phyloP scores from a whole-genome alignment of 192 early-diverging fungal species.

The Tieghemiomyces parasiticus region DNA sequence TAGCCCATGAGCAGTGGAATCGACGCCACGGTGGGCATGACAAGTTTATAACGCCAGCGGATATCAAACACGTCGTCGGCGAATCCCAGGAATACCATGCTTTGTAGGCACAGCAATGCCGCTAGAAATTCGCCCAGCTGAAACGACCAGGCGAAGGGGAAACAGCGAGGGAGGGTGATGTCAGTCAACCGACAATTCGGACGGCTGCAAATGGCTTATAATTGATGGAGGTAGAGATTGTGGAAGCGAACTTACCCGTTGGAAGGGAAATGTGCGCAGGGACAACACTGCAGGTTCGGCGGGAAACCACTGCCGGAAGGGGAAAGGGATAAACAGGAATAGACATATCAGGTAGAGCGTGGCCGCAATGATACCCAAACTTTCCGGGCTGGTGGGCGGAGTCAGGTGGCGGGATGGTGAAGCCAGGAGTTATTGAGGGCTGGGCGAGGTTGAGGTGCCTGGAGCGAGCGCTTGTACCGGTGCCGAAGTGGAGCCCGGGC shows the following conservation, averaged over 20 bases:
- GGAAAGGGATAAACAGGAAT: slow-evolving; percentile 89
- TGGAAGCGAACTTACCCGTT: slow-evolving; percentile 61
- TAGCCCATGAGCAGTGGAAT: slow-evolving; percentile 92
- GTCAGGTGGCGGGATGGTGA: no score
- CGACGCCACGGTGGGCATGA: slow-evolving; percentile 81
- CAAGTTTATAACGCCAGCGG: slow-evolving; percentile 90
- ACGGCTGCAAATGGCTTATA: no score
- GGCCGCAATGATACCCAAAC: slow-evolving; percentile 81
- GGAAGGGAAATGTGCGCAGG: slow-evolving; percentile 45
- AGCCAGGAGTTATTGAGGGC: no score
- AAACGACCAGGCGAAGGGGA: neutral
- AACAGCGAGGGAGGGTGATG: no score
- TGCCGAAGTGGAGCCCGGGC: no score
- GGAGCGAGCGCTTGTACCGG: no score
- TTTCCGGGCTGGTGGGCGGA: slow-evolving; percentile 66
- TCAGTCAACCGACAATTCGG: no score
- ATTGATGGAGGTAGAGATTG: no score
- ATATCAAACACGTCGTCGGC: slow-evolving; percentile 97
- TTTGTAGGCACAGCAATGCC: slow-evolving; percentile 77
- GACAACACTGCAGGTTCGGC: slow-evolving; percentile 17
- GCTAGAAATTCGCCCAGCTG: slow-evolving; percentile 86
- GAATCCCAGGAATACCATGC: slow-evolving; percentile 96
- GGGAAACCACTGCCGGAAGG: slow-evolving; percentile 75
- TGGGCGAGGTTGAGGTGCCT: no score
- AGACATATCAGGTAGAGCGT: slow-evolving; percentile 74